A percentile compares a stretch with the other conserved stretches of the same genome.
Conservation (phyloP, 805 yeast species). For the Monosporozyma aerobia region DNA sequence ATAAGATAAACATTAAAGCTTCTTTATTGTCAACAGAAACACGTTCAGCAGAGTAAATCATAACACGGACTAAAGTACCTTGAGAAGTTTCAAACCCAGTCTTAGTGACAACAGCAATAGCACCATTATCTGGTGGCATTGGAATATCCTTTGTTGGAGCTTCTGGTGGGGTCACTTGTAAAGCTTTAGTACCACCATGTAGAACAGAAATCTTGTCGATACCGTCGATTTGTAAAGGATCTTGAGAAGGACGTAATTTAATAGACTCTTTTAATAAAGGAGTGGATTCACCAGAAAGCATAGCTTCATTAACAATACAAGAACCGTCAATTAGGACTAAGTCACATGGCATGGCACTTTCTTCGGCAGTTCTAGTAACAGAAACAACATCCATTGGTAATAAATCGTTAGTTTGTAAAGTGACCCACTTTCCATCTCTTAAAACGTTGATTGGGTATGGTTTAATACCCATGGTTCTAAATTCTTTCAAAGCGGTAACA, state of each 20-base stretch:
- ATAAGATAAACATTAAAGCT: slow-evolving; percentile 84
- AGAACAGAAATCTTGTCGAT: slow-evolving; percentile 80
- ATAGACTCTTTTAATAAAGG: slow-evolving; percentile 91
- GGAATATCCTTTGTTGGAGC: slow-evolving; percentile 36
- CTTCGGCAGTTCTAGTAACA: slow-evolving; percentile 80
- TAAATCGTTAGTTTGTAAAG: slow-evolving; percentile 60
- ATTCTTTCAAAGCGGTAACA: slow-evolving; percentile 87
- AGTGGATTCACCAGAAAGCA: slow-evolving; percentile 97
- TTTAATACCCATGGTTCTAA: slow-evolving; percentile 93
- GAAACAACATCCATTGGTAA: slow-evolving; percentile 91
- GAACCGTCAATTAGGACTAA: slow-evolving; percentile 77
- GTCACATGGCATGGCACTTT: slow-evolving; percentile 91
- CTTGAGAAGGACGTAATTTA: slow-evolving; percentile 67
- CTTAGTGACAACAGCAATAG: slow-evolving; percentile 78
- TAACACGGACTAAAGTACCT: slow-evolving; percentile 93
- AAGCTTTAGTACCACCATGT: slow-evolving; percentile 93
- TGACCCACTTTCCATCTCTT: slow-evolving; percentile 63
- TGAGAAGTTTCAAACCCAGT: slow-evolving; percentile 99
- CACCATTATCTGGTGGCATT: slow-evolving; percentile 83
- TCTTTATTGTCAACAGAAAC: slow-evolving; percentile 94
- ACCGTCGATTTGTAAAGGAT: slow-evolving; percentile 63
- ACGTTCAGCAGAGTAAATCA: slow-evolving; percentile 95
- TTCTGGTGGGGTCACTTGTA: slow-evolving; percentile 76
- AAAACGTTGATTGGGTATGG: slow-evolving; percentile 72
- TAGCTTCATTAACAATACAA: slow-evolving; percentile 95